Conservation (phyloP, 257 asterid species). For the Scutellaria baicalensis region DNA sequence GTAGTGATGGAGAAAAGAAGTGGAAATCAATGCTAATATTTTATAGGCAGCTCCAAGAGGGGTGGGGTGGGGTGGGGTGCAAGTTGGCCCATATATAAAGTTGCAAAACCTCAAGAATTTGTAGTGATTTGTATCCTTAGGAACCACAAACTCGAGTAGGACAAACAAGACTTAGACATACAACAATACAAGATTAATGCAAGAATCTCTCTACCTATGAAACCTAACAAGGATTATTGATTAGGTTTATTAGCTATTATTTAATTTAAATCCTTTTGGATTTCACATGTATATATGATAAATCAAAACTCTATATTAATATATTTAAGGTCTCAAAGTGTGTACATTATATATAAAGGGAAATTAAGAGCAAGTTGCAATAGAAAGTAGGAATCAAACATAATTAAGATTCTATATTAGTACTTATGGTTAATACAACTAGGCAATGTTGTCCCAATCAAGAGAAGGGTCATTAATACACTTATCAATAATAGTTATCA, state of each 20-base stretch:
- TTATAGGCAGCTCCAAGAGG: conserved; percentile 27
- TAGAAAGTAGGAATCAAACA: no score
- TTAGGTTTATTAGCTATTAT: no score
- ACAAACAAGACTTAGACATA: background rate
- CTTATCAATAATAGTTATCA: background rate
- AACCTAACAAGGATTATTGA: no score
- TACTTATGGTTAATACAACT: no score
- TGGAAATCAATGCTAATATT: conserved; percentile 15
- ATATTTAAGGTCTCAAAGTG: no score
- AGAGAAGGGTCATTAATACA: background rate
- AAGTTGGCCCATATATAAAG: conserved; percentile 29
- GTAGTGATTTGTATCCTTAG: conserved; percentile 17
- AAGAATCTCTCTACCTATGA: background rate
- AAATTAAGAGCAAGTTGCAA: no score
- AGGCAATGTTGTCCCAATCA: background rate
- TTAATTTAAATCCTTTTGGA: no score
- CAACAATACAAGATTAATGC: background rate
- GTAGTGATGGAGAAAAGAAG: conserved; percentile 5
- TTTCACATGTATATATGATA: no score
- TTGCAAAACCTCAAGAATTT: conserved; percentile 20
- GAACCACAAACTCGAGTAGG: conserved; percentile 36
- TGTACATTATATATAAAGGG: no score
- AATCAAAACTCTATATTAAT: no score
- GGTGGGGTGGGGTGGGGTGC: background rate
- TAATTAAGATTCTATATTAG: no score